phyloP scores from a whole-genome alignment of 1,284 basidiomycete genomes.

The Abortiporus biennis region DNA sequence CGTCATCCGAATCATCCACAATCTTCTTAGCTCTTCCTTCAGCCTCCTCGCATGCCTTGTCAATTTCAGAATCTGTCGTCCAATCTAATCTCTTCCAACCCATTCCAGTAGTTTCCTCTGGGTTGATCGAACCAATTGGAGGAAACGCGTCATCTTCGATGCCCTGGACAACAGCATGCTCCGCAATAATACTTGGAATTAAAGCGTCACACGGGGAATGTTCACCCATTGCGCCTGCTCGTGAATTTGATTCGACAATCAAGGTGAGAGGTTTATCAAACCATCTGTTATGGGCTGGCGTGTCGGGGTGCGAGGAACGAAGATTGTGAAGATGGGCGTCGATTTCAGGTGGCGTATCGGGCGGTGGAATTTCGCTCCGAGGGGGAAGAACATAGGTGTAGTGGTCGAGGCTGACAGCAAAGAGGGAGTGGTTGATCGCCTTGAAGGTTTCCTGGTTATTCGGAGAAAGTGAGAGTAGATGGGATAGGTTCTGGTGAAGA shows the following conservation, averaged over 20 bases:
- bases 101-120: conserved; percentile 8
- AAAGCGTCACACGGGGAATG: conserved; percentile 92
- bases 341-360: conserved; percentile 37
- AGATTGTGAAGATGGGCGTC: conserved; percentile 79
- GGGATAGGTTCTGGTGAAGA: conserved; percentile 55
- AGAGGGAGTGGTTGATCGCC: conserved; percentile 69
- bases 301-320: conserved; percentile 63
- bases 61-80: conserved; percentile 61
- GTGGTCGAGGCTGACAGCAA: conserved; percentile 69
- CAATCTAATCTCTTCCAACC: conserved; percentile 75
- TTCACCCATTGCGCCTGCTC: conserved; percentile 88
- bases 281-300: conserved; percentile 70
- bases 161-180: conserved; percentile 72
- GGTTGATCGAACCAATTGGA: conserved; percentile 1
- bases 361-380: conserved; percentile 13
- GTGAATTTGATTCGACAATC: conserved; percentile 81
- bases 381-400: conserved; percentile 44
- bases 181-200: conserved; percentile 86
- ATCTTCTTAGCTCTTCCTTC: conserved; percentile 53
- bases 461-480: conserved; percentile 65
- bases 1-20: conserved; percentile 79
- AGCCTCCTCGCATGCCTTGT: conserved; percentile 56
- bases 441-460: conserved; percentile 55
- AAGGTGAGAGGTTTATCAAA: conserved; percentile 88
- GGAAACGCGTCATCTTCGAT: conserved; percentile 42